A percentile compares a stretch with the other conserved stretches of the same genome.
These are phyloP conservation scores for Pisolithus sp. DNA, from an alignment of 768 basidiomycete genomes.

Conservation along the genomic window DNA sequence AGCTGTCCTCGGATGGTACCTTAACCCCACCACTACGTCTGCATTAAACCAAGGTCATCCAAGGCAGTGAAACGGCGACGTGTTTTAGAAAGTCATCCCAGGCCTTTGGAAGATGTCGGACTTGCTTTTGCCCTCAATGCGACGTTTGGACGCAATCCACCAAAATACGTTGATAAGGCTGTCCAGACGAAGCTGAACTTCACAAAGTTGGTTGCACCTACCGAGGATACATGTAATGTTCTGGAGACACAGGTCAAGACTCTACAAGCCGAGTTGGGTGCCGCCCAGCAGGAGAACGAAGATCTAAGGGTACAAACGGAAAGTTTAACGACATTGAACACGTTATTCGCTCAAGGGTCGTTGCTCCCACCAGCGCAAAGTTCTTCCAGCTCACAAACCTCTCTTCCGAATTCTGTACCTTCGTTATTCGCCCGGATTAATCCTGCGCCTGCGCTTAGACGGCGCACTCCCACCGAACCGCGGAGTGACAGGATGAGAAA, in stretches of 20 bases:
- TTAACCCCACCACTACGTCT: not conserved
- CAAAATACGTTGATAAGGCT: slow-evolving; percentile 14
- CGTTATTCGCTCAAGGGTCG: too few relatives aligned
- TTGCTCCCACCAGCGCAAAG: too few relatives aligned
- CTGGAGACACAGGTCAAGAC: slow-evolving; percentile 14
- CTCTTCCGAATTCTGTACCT: too few relatives aligned
- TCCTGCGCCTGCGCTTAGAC: not conserved
- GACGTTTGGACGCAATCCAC: slow-evolving; percentile 21
- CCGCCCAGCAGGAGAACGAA: slow-evolving; percentile 5
- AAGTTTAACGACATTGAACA: not conserved
- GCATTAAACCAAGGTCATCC: slow-evolving; percentile 10
- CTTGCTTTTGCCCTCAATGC: slow-evolving; percentile 23
- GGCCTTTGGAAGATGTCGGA: slow-evolving; percentile 2
- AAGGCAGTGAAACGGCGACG: slow-evolving; percentile 1
- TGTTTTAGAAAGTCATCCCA: not conserved
- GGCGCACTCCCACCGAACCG: slow-evolving; percentile 8
- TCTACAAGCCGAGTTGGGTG: slow-evolving; percentile 7
- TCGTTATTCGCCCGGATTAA: too few relatives aligned
- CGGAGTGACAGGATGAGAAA: not conserved
- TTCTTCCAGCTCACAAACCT: too few relatives aligned
- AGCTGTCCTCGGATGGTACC: not conserved
- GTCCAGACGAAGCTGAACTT: slow-evolving; percentile 21
- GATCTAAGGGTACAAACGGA: slow-evolving; percentile 3
- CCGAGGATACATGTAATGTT: slow-evolving; percentile 5
- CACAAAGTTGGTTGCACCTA: slow-evolving; percentile 9